These are phyloP conservation scores for Pythium apleroticum DNA, from an alignment of 352 stramenopile species.

Conservation along the genomic window DNA sequence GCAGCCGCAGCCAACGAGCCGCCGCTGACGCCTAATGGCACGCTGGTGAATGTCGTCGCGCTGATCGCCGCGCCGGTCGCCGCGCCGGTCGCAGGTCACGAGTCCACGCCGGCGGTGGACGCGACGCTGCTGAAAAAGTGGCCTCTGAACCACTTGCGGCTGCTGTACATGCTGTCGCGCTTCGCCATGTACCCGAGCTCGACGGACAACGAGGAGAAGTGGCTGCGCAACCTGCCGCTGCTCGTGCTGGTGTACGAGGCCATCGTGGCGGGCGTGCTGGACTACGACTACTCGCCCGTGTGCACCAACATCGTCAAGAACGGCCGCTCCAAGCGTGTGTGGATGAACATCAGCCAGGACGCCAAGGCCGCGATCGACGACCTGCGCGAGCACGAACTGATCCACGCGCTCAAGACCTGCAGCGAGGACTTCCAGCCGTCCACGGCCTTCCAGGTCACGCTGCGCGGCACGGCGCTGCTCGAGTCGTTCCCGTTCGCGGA, in stretches of 20 bases:
- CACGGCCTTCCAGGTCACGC: conserved; percentile 92
- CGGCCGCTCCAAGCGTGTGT: conserved; percentile 78
- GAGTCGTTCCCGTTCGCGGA: conserved; percentile 37
- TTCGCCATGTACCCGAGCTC: conserved; percentile 91
- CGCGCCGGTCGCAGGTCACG: background rate
- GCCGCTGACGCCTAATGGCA: background rate
- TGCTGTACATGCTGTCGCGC: conserved; percentile 96
- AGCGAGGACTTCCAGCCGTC: conserved; percentile 94
- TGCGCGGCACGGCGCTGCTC: conserved; percentile 41
- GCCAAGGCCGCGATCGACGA: conserved; percentile 96
- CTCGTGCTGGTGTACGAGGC: conserved; percentile 97
- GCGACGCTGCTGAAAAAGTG: conserved; percentile 28
- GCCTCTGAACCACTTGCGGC: conserved; percentile 92
- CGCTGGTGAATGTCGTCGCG: conserved; percentile 3
- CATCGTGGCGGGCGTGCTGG: conserved; percentile 92
- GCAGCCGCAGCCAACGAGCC: background rate
- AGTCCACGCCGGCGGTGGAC: conserved; percentile 2
- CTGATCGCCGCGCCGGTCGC: background rate
- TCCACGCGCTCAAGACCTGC: conserved; percentile 95
- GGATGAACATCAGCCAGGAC: conserved; percentile 96
- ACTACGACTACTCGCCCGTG: conserved; percentile 97
- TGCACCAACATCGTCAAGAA: conserved; percentile 94
- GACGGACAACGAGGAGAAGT: conserved; percentile 93
- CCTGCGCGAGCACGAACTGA: conserved; percentile 92
- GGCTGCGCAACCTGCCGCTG: conserved; percentile 94